Conservation (phyloP, 495 filamentous ascomycete genomes). For the Aspergillus asperescens region DNA sequence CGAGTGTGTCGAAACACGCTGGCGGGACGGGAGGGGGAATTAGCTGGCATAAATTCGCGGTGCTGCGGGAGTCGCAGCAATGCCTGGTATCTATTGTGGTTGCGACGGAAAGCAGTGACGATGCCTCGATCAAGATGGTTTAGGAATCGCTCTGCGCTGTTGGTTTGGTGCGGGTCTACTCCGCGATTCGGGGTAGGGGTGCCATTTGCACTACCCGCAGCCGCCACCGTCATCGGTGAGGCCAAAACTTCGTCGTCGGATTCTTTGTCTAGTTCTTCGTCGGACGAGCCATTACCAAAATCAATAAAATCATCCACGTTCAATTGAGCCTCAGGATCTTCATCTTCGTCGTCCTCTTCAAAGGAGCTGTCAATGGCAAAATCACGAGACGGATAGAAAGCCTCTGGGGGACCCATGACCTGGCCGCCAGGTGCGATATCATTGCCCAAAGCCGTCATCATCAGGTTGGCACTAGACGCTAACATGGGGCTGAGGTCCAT, state of each 20-base stretch:
- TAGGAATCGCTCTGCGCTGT: slow-evolving; percentile 53
- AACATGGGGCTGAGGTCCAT: slow-evolving; percentile 54
- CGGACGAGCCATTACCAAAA: slow-evolving; percentile 57
- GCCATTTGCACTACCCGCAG: slow-evolving; percentile 36
- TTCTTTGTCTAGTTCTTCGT: slow-evolving; percentile 41
- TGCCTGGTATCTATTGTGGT: slow-evolving; percentile 68
- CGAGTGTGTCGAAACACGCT: slow-evolving; percentile 45
- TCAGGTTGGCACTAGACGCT: slow-evolving; percentile 63
- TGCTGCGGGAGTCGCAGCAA: slow-evolving; percentile 57
- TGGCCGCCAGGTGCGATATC: slow-evolving; percentile 58
- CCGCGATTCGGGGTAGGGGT: slow-evolving; percentile 48
- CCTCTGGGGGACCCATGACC: slow-evolving; percentile 66
- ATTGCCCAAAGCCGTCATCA: slow-evolving; percentile 64
- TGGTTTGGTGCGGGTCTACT: slow-evolving; percentile 44
- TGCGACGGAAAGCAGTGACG: slow-evolving; percentile 73
- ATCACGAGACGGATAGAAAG: slow-evolving; percentile 65
- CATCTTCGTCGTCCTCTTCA: slow-evolving; percentile 54
- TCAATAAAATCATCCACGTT: slow-evolving; percentile 70
- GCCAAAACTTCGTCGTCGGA: slow-evolving; percentile 37
- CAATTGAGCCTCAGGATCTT: slow-evolving; percentile 60
- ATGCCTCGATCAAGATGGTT: slow-evolving; percentile 64
- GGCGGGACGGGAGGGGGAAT: slow-evolving; percentile 40
- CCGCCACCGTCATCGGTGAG: slow-evolving; percentile 33
- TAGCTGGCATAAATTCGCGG: slow-evolving; percentile 47
- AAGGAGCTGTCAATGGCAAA: slow-evolving; percentile 52